Evolutionary conservation across 805 yeast genomes (phyloP).

Genomic region (Wickerhamiella alocasiicola): DNA sequence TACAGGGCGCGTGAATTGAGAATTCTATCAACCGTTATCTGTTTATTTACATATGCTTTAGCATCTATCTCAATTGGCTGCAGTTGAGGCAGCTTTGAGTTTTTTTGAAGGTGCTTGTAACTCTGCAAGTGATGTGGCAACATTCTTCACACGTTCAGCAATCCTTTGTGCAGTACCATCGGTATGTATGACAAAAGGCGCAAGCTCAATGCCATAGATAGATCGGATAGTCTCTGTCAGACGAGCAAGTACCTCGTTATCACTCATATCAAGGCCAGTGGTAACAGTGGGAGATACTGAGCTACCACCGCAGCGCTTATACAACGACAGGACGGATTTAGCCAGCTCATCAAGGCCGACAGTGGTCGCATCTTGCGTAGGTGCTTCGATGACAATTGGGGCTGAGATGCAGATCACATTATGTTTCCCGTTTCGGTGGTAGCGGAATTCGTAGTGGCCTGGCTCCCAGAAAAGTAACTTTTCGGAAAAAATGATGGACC

Average conservation of each 20-base stretch:
- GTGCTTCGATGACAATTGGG: slow-evolving; percentile 47
- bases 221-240: slow-evolving; percentile 11
- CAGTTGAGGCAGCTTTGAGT: no score
- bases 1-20: no score
- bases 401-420: slow-evolving; percentile 53
- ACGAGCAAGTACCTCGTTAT: slow-evolving; percentile 15
- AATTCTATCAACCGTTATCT: no score
- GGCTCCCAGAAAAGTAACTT: slow-evolving; percentile 47
- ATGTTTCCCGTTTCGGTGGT: slow-evolving; percentile 54
- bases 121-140: slow-evolving; percentile 5
- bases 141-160: slow-evolving; percentile 8
- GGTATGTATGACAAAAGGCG: slow-evolving; percentile 15
- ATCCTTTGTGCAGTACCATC: slow-evolving; percentile 11
- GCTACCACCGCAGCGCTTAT: slow-evolving; percentile 3
- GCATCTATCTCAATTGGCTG: no score
- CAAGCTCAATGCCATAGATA: slow-evolving; percentile 13
- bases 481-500: slow-evolving; percentile 38
- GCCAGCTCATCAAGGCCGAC: slow-evolving; percentile 26
- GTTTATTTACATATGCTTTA: no score
- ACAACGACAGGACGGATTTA: slow-evolving; percentile 1
- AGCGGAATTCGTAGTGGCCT: slow-evolving; percentile 64
- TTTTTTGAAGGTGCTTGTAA: no score
- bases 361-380: slow-evolving; percentile 28
- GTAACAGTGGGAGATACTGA: neutral
- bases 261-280: slow-evolving; percentile 8